phyloP scores from a whole-genome alignment of 2,329 filamentous ascomycete genomes.

The Chrysoporthe austroafricana region DNA sequence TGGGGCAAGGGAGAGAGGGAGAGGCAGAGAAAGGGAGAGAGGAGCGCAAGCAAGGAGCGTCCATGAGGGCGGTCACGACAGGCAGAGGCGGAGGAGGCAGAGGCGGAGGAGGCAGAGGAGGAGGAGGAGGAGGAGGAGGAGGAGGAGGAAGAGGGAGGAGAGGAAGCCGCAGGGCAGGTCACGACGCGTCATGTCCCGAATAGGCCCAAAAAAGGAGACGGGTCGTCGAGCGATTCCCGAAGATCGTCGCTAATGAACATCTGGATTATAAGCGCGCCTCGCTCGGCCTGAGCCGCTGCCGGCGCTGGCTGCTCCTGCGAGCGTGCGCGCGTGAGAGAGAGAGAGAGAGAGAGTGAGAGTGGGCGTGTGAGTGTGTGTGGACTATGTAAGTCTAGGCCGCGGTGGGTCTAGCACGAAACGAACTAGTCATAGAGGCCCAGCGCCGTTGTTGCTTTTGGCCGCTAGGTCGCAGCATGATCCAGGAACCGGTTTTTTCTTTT shows the following conservation, averaged over 20 bases:
- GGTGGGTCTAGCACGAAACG: not conserved
- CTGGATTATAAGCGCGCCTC: slow-evolving; percentile 1
- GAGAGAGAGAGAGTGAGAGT: no score
- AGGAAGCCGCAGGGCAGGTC: not conserved
- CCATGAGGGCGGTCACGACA: not conserved
- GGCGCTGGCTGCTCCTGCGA: no score
- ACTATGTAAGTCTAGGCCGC: not conserved
- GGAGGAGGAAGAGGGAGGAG: not conserved
- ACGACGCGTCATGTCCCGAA: not conserved
- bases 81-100: not conserved
- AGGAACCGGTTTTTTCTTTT: not conserved
- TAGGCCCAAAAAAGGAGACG: no score
- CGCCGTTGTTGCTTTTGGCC: not conserved
- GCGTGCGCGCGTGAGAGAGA: no score
- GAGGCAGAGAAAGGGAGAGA: not conserved
- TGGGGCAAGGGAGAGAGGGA: no score
- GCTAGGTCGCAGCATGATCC: not conserved
- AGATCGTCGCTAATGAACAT: not conserved
- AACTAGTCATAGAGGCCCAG: not conserved
- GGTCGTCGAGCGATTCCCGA: no score
- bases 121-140: not conserved
- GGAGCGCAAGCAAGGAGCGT: not conserved
- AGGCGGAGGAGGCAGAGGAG: not conserved
- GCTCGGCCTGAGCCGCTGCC: not conserved
- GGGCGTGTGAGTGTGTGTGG: not conserved